Evolutionary conservation across 2,329 filamentous ascomycete species (phyloP).

Genomic region (Aureobasidium zeae): DNA sequence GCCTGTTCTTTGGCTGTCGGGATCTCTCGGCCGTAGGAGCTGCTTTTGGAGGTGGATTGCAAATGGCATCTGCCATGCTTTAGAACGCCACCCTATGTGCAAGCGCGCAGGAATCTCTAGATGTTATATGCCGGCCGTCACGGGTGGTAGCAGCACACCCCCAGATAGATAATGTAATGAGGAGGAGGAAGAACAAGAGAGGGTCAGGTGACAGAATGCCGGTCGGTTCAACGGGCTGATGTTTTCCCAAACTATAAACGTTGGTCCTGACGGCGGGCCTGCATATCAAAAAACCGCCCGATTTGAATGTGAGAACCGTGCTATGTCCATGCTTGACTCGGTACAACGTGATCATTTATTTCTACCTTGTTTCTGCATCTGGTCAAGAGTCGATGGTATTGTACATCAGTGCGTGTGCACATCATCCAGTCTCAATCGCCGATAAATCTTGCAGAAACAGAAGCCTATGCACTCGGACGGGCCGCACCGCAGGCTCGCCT

Average conservation of each 20-base stretch:
- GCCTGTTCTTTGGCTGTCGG: constrained; percentile 13
- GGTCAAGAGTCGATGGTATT: too few species aligned
- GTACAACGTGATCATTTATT: not conserved
- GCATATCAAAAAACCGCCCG: too few species aligned
- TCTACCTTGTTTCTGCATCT: not conserved
- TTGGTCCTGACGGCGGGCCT: constrained; percentile 3
- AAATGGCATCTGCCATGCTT: constrained; percentile 13
- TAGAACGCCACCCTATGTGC: constrained; percentile 3
- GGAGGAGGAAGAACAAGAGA: constrained; percentile 12
- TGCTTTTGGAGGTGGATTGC: constrained; percentile 7
- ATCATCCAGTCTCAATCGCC: too few species aligned
- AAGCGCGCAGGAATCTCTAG: not conserved
- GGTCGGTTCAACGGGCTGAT: constrained; percentile 4
- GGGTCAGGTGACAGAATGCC: constrained; percentile 12
- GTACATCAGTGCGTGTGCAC: too few species aligned
- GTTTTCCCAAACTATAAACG: constrained; percentile 12
- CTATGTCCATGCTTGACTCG: constrained; percentile 1
- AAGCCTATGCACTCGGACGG: too few species aligned
- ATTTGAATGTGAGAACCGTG: constrained; percentile 11
- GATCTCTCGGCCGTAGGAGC: constrained; percentile 13
- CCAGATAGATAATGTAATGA: constrained; percentile 7
- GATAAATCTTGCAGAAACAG: too few species aligned
- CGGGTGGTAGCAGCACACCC: constrained; percentile 6
- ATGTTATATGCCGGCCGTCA: constrained; percentile 1
- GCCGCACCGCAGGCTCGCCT: too few species aligned